Evolutionary conservation across 495 filamentous ascomycete genomes (phyloP).

Genomic region (Aspergillus cavernicola): DNA sequence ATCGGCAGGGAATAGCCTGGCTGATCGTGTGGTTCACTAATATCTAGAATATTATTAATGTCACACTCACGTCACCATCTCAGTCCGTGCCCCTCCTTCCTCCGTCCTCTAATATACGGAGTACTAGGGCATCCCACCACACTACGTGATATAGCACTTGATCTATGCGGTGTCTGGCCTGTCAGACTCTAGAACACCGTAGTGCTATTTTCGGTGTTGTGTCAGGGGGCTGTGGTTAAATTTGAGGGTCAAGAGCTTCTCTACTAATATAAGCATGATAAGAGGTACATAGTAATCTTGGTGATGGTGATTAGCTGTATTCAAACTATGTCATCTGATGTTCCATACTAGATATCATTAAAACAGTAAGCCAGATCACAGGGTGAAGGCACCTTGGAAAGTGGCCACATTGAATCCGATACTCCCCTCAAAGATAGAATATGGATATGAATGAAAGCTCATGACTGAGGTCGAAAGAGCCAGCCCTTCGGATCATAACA

Average conservation of each 20-base stretch:
- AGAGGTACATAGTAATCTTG: too few species aligned
- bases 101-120: too few species aligned
- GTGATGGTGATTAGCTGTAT: too few species aligned
- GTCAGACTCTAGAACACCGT: neutral
- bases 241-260: too few species aligned
- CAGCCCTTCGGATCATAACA: conserved; percentile 54
- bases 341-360: too few species aligned
- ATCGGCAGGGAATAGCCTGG: conserved; percentile 21
- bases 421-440: too few species aligned
- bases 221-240: neutral
- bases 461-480: conserved; percentile 25
- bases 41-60: conserved; percentile 27
- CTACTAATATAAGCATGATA: too few species aligned
- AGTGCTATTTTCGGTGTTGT: neutral
- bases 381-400: too few species aligned
- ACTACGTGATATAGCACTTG: neutral
- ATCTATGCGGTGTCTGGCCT: neutral
- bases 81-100: neutral
- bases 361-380: too few species aligned
- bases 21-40: conserved; percentile 13
- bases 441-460: too few species aligned
- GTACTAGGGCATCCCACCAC: neutral
- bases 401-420: too few species aligned
- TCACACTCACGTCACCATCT: neutral
- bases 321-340: too few species aligned